These are phyloP conservation scores for Pinus albicaulis DNA, from an alignment of 75 land plant species.

Conservation along the genomic window DNA sequence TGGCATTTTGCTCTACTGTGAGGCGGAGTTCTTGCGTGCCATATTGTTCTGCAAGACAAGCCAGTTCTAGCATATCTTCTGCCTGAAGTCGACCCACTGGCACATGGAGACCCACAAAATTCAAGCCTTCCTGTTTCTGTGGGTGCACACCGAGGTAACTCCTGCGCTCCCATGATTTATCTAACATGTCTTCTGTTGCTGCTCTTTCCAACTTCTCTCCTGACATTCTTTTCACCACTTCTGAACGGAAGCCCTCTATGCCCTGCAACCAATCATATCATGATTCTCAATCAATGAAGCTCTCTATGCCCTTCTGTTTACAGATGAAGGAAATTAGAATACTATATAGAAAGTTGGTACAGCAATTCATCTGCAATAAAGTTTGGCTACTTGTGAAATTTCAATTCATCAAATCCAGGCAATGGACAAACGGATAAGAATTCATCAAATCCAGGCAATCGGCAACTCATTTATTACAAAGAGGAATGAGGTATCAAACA, in stretches of 20 bases:
- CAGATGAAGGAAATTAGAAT: too few relatives aligned
- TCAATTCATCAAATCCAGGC: too few relatives aligned
- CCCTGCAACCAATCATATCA: conserved; percentile 52
- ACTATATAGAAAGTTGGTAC: too few relatives aligned
- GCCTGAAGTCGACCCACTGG: conserved; percentile 97
- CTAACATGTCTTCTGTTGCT: conserved; percentile 64
- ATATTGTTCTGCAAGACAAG: conserved; percentile 87
- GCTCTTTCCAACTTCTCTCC: conserved; percentile 45
- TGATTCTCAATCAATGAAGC: conserved; percentile 26
- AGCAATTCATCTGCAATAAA: too few relatives aligned
- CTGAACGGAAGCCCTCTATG: conserved; percentile 79
- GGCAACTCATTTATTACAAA: too few relatives aligned
- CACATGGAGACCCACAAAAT: conserved; percentile 83
- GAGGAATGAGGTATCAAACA: too few relatives aligned
- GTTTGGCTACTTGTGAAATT: too few relatives aligned
- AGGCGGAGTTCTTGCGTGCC: conserved; percentile 90
- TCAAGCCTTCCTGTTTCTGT: conserved; percentile 86
- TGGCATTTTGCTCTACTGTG: conserved; percentile 95
- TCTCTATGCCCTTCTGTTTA: conserved; percentile 74
- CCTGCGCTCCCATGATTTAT: conserved; percentile 77
- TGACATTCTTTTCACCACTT: conserved; percentile 88
- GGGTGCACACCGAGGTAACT: conserved; percentile 87
- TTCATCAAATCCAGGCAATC: too few relatives aligned
- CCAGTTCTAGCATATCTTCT: conserved; percentile 87
- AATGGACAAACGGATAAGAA: too few relatives aligned